A percentile compares a stretch with the other conserved stretches of the same genome.
These are phyloP conservation scores for Kentomonas sorsogonicus DNA, from an alignment of 208 protist species.

Conservation along the genomic window DNA sequence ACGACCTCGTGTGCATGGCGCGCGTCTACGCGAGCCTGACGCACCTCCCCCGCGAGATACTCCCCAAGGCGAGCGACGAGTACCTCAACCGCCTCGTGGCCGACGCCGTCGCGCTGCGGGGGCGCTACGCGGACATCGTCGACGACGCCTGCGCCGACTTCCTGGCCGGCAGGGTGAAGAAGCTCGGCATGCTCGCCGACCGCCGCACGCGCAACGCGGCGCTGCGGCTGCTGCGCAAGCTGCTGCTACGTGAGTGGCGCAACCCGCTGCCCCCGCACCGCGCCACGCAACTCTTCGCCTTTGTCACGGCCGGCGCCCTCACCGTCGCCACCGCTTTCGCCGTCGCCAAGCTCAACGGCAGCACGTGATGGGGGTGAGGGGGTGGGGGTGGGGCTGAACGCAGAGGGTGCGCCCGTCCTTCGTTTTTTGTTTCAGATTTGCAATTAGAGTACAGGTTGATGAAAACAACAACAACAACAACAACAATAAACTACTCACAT, in stretches of 20 bases:
- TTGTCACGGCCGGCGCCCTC: background rate
- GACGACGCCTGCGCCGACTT: conserved; percentile 36
- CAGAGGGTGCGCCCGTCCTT: no score
- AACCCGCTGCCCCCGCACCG: conserved; percentile 37
- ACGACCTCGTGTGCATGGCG: conserved; percentile 62
- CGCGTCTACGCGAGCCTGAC: conserved; percentile 57
- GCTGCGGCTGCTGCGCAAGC: conserved; percentile 55
- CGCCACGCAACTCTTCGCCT: background rate
- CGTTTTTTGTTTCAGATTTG: no score
- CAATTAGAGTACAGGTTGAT: no score
- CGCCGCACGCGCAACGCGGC: conserved; percentile 58
- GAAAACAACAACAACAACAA: no score
- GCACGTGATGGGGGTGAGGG: no score
- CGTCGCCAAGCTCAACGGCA: background rate
- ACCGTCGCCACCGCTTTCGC: background rate
- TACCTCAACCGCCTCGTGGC: conserved; percentile 37
- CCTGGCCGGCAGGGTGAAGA: conserved; percentile 41
- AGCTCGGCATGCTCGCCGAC: conserved; percentile 55
- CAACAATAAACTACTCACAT: no score
- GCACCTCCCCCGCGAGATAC: conserved; percentile 30
- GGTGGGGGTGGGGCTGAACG: no score
- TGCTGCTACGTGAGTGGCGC: conserved; percentile 74
- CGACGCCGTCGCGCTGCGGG: conserved; percentile 20
- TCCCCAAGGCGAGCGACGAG: conserved; percentile 23
- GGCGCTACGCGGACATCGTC: conserved; percentile 24